Base-by-base conservation (phyloP, 1,284 basidiomycete genomes). In the Ustilago bromivora region DNA sequence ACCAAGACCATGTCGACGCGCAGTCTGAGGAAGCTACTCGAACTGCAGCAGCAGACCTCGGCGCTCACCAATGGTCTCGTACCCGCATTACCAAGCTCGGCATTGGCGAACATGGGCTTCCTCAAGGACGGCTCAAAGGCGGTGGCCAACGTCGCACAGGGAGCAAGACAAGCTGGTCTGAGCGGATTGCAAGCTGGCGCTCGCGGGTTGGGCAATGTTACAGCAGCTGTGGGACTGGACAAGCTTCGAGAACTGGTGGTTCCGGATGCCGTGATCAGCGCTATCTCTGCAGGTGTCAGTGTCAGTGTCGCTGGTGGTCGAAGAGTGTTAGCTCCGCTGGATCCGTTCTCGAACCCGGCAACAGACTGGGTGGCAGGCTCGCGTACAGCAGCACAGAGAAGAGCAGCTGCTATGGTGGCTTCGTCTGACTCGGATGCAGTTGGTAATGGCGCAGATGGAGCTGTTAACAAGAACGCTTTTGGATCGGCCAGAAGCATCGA, bases 221-320 rank as follows among this genome's bases (percentile, higher is more conserved):
- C 74, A 1, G 76, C 71, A 1, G 67, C 70, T 0, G 49, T 80
- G 32, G 77, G 76, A 2, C 57, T 85, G 11, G 84, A 85, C 64
- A 78, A 79, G 54, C 67, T 85, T 23, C 71, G 82, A n/a, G 82
- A 84, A 56, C 65, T 76, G 32, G 79, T 84, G 31, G 71, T 80
- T 32, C 84, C 84, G 4, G 84, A 85, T 53, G 80, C 79, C 7
- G 78, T 85, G 38, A 79, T 85, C 55, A 78, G 78, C 46, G 84
- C 82, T 4, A 84, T 85, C 57, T 79, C 74, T 28, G 74, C 82
- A 0, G 82, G 84, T 31, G 76, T 85, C 49, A 72, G 64, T 11
- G 80, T 79, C 13, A 74, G 82, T n/a, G 79, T 85, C 4, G 78
- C 81, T 11, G 79, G 80, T 5, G 76, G 80, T 1, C 51, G 80